Evolutionary conservation across 2,329 filamentous ascomycete species (phyloP).

Genomic region (Aspergillus tanneri): DNA sequence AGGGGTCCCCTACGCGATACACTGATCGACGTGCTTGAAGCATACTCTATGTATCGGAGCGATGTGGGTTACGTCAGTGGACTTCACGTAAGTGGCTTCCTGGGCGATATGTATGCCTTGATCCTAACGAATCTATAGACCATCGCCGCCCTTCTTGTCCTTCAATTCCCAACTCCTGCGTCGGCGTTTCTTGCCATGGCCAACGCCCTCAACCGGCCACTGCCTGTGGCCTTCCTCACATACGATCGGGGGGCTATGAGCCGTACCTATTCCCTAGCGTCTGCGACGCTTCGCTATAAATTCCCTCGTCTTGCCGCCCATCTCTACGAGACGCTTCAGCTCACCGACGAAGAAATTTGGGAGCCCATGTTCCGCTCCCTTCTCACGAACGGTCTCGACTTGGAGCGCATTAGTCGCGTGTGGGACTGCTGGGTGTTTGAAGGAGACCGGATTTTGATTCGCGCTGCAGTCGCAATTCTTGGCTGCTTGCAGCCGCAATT

Average conservation of each 20-base stretch:
- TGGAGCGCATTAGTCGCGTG: constrained; percentile 55
- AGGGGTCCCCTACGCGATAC: constrained; percentile 55
- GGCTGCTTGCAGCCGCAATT: constrained; percentile 46
- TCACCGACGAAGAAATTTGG: constrained; percentile 48
- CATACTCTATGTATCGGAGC: constrained; percentile 63
- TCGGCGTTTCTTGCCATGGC: constrained; percentile 60
- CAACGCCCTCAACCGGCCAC: constrained; percentile 60
- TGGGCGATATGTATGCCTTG: not conserved
- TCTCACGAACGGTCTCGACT: constrained; percentile 52
- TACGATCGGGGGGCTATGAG: constrained; percentile 56
- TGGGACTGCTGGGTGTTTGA: constrained; percentile 65
- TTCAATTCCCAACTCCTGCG: constrained; percentile 54
- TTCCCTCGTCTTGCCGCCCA: constrained; percentile 56
- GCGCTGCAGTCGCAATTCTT: constrained; percentile 45
- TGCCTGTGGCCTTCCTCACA: constrained; percentile 61
- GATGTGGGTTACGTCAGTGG: constrained; percentile 62
- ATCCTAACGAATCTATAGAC: constrained; percentile 32
- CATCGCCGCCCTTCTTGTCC: constrained; percentile 58
- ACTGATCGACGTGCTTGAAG: constrained; percentile 59
- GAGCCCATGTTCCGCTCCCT: constrained; percentile 56
- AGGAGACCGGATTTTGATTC: constrained; percentile 53
- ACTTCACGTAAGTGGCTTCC: constrained; percentile 50
- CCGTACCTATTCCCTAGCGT: constrained; percentile 56
- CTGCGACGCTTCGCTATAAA: constrained; percentile 59
- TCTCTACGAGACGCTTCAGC: constrained; percentile 43